Percentiles rank a stretch among this genome's conserved stretches.
Evolutionary conservation across 306 rosid genomes (phyloP).

Genomic region (Potentilla sterilis): DNA sequence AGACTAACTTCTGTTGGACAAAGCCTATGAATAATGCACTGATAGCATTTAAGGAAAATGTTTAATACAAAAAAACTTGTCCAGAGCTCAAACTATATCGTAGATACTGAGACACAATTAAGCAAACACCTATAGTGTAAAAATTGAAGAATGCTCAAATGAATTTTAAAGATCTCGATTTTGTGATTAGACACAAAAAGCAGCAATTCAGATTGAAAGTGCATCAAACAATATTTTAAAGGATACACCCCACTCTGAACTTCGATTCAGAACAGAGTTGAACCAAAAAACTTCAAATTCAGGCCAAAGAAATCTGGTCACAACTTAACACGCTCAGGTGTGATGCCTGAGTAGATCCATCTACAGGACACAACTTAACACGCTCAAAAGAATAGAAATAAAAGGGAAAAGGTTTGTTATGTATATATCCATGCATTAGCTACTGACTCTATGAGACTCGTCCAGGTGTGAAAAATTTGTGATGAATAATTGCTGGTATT

Average conservation of each 20-base stretch:
- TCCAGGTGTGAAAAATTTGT: no score
- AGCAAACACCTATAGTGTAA: not conserved
- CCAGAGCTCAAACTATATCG: not conserved
- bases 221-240: slow-evolving; percentile 4
- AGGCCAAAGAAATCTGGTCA: slow-evolving; percentile 89
- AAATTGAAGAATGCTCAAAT: not conserved
- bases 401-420: no score
- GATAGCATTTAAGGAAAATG: not conserved
- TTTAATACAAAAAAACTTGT: not conserved
- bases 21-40: slow-evolving; percentile 1
- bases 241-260: slow-evolving; percentile 99
- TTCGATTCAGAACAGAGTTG: slow-evolving; percentile 87
- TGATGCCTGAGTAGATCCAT: no score
- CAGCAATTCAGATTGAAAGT: not conserved
- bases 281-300: slow-evolving; percentile 97
- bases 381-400: no score
- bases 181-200: not conserved
- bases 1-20: not conserved
- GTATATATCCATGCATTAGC: no score
- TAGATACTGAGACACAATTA: not conserved
- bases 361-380: no score
- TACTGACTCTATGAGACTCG: no score
- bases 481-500: no score
- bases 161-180: not conserved
- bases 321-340: no score